Base-by-base conservation (phyloP, 2,329 filamentous ascomycete genomes). In the Pyrenophora tritici-repentis region DNA sequence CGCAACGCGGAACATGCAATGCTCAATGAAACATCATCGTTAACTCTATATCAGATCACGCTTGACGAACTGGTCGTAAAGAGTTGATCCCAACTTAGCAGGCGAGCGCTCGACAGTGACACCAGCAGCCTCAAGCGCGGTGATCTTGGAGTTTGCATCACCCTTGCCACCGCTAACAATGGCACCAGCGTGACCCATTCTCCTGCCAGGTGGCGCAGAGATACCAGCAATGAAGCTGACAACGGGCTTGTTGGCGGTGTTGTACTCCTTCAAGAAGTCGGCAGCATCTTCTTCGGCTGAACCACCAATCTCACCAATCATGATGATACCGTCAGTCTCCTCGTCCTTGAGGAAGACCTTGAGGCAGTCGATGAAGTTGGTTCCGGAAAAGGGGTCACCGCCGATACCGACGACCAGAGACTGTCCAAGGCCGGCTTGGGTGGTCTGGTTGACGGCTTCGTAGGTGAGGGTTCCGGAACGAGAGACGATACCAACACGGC, bases 331-430 rank as follows among this genome's bases (percentile, higher is more conserved):
- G 75, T 99, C 94, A 33, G 94, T 99, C 81, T 96, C 91, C 75
- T 88, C 84, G 76, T 99, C 94, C 77, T 95, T 83, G 68, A 96
- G 86, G 86, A 99, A 99, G 74, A 97, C 91, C 74, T 90, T 89
- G 68, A 99, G 84, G 84, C 93, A 97, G 85, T 99, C 94, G 79
- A 99, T 97, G 83, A 97, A 99, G 86, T 96, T 97, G 79, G 94
- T 97, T 68, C 94, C 94, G 71, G 89, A 93, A 84, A 99, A 99
- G 68, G 94, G 94, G 80, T 99, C 94, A 80, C 94, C 94, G 61
- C 94, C 94, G 70, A 99, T 97, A 73, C 94, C 94, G 70, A 99
- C 90, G 71, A 99, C 94, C 69, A 99, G 90, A 26, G 92, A 97
- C 83, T 99, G 94, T 62, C 94, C 94, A 53, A 99, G 89, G 59